Base-by-base conservation (phyloP, 2,329 filamentous ascomycete genomes). In the Colletotrichum somersetense region DNA sequence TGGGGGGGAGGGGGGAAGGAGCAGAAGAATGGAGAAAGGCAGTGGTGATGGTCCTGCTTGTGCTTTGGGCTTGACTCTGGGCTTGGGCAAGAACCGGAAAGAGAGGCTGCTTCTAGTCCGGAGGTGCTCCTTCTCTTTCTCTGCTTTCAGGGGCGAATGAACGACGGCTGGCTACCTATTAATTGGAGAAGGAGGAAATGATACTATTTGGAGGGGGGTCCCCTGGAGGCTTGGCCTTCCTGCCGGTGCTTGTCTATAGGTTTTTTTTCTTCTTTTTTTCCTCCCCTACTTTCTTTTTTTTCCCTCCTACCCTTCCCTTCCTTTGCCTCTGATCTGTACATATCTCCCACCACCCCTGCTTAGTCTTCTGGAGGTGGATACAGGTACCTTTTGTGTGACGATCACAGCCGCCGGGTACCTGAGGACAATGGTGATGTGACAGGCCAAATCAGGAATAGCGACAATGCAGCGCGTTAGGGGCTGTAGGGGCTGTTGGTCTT, bases 111-210 rank as follows among this genome's bases (percentile, higher is more conserved):
- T n/a, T 58, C 55, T 1, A 40, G 53, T 33, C 35, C 35, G 23
- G 20, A 42, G 50, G 23, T 46, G 26, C 50, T 44, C 38, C 69
- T 53, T 58, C 69, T 68, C 57, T 50, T 50, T 30, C 40, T 61
- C 48, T 42, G 35, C 56, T 35, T 67, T 73, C 69, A 74, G 72
- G 72, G 72, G 72, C 72, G 68, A 67, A 61, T 46, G 63, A 72
- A 58, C 55, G 64, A 55, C 68, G 46, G 58, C 58, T 55, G 63
- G 55, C 72, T 67, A 72, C 67, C 72, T 67, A 72, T 72, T 68
- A 68, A 72, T 72, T 72, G 62, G 63, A 67, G 67, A 63, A 73
- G 68, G 46, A 65, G 64, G 65, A 69, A 74, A 57, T 74, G 70
- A 61, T 65, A 66, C 52, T 68, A 62, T 66, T 71, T 66, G 46